Percentiles rank a stretch among this genome's conserved stretches.
phyloP scores from a whole-genome alignment of 2,329 filamentous ascomycete species.

The Beauveria bassiana region DNA sequence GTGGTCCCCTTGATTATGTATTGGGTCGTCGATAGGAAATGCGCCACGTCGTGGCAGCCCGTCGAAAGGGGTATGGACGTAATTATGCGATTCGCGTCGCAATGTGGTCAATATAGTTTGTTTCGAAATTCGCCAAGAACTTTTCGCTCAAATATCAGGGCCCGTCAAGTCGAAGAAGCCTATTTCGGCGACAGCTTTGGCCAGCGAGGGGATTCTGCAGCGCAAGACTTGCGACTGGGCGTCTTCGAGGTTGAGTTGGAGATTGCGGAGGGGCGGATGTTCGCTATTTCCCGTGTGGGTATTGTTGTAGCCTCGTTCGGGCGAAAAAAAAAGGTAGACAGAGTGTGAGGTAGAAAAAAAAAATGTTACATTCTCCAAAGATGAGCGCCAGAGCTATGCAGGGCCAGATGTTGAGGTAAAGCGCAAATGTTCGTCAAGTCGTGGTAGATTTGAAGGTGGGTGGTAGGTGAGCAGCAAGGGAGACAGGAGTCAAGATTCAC shows the following conservation, averaged over 20 bases:
- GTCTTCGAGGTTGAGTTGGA: neutral
- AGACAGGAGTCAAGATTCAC: conserved; percentile 1
- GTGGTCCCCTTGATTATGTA: conserved; percentile 23
- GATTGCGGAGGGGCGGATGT: conserved; percentile 7
- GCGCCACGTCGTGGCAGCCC: neutral
- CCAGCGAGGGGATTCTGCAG: neutral
- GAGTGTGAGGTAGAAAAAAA: neutral
- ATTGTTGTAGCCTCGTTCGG: neutral
- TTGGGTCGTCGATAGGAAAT: neutral
- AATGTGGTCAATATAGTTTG: neutral
- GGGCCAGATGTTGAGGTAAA: neutral
- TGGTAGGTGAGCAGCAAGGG: neutral
- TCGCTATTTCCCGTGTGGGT: neutral
- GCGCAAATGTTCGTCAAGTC: neutral
- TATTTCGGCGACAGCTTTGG: neutral
- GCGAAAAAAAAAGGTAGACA: neutral
- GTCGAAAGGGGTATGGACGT: conserved; percentile 3
- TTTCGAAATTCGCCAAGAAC: neutral
- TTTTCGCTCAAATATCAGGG: neutral
- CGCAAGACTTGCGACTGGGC: neutral
- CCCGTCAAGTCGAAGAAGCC: neutral
- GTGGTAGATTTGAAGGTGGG: neutral
- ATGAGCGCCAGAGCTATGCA: neutral
- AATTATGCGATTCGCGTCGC: neutral
- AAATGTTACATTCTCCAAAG: neutral